These are phyloP conservation scores for Aristolochia fimbriata DNA, from an alignment of 164 flowering plant species.

Conservation along the genomic window DNA sequence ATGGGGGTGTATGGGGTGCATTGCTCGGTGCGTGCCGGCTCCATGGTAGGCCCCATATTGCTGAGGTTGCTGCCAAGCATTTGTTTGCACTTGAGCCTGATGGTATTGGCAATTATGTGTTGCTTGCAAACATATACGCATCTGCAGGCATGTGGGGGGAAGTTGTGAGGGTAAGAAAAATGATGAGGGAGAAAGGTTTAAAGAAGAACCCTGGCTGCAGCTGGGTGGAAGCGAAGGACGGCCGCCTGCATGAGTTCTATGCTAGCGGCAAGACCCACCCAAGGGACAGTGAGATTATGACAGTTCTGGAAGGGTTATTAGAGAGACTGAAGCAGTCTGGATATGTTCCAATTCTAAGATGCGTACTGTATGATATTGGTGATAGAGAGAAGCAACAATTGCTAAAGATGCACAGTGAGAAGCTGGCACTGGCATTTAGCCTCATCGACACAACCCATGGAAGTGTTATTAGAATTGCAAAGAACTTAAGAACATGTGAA, in stretches of 20 bases:
- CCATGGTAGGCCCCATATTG: constrained; percentile 17
- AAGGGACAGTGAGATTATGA: constrained; percentile 17
- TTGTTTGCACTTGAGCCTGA: constrained; percentile 20
- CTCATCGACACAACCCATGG: constrained; percentile 29
- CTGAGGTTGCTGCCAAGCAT: constrained; percentile 17
- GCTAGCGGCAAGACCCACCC: constrained; percentile 16
- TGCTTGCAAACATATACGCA: constrained; percentile 21
- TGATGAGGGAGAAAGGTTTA: constrained; percentile 16
- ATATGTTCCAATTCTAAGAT: constrained; percentile 27
- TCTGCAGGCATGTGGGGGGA: constrained; percentile 15
- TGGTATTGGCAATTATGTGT: constrained; percentile 13
- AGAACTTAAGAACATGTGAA: constrained; percentile 44
- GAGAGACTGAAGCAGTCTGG: constrained; percentile 24
- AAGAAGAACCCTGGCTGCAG: constrained; percentile 22
- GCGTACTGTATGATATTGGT: constrained; percentile 37
- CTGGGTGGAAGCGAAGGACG: constrained; percentile 21
- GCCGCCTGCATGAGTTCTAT: constrained; percentile 17
- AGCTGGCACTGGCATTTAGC: constrained; percentile 51
- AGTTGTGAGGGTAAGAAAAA: constrained; percentile 11
- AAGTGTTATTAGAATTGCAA: constrained; percentile 34
- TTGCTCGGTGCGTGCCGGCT: constrained; percentile 24
- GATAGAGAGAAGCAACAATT: constrained; percentile 49
- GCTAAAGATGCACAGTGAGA: constrained; percentile 43
- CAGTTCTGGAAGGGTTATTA: constrained; percentile 27
- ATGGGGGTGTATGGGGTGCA: constrained; percentile 26